Percentiles rank a stretch among this genome's conserved stretches.
Conservation (phyloP, 768 basidiomycete species). For the Mycena maculata region DNA sequence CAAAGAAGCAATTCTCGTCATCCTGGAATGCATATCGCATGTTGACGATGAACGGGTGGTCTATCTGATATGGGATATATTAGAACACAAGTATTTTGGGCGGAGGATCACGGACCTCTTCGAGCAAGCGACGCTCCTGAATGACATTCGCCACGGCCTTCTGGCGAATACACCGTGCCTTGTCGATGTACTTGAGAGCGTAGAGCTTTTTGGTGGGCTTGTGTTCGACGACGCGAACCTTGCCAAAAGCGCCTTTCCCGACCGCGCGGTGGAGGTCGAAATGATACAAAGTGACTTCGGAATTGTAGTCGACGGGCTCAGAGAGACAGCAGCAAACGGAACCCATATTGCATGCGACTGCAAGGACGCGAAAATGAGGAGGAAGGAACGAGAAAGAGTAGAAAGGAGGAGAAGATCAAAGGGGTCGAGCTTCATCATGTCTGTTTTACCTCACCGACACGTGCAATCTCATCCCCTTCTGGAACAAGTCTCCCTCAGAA, state of each 20-base stretch:
- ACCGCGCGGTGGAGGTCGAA: slow-evolving; percentile 96
- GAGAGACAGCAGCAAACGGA: slow-evolving; percentile 63
- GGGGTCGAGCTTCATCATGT: too few species aligned
- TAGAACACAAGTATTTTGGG: slow-evolving; percentile 1
- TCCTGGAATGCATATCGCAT: slow-evolving; percentile 97
- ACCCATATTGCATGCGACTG: slow-evolving; percentile 63
- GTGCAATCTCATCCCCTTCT: too few species aligned
- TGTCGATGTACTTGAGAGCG: slow-evolving; percentile 98
- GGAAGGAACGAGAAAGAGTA: slow-evolving; percentile 48
- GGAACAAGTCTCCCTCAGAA: too few species aligned
- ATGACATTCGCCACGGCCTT: slow-evolving; percentile 93
- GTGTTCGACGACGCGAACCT: slow-evolving; percentile 95
- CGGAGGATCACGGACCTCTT: slow-evolving; percentile 71
- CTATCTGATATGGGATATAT: slow-evolving; percentile 62
- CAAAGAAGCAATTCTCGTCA: slow-evolving; percentile 97
- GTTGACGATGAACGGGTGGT: slow-evolving; percentile 91
- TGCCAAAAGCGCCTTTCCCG: slow-evolving; percentile 98
- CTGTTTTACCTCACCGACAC: too few species aligned
- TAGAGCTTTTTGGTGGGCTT: slow-evolving; percentile 92
- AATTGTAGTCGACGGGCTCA: slow-evolving; percentile 87
- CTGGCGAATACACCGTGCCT: slow-evolving; percentile 89
- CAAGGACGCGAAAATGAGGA: too few species aligned
- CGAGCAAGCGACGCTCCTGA: slow-evolving; percentile 91
- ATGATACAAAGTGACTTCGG: slow-evolving; percentile 91
- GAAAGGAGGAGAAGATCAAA: slow-evolving; percentile 46